Evolutionary conservation across 805 yeast species (phyloP).

Genomic region (Candida tallmaniae): DNA sequence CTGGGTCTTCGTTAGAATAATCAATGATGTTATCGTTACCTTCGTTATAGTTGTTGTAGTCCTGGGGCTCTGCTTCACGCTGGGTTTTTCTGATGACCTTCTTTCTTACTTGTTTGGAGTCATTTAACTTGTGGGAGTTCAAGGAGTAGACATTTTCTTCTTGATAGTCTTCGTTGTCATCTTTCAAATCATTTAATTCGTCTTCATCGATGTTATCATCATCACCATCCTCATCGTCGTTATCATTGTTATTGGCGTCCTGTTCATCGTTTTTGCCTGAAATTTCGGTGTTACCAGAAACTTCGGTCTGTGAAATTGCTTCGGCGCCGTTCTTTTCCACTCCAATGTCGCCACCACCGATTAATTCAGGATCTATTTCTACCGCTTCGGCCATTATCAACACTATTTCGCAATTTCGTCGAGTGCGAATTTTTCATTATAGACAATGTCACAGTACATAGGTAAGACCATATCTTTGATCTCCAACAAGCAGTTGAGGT

Average conservation of each 20-base stretch:
- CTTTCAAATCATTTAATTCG: slow-evolving; percentile 9
- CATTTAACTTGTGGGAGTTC: slow-evolving; percentile 18
- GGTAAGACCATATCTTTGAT: slow-evolving; percentile 85
- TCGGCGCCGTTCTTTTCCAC: neutral
- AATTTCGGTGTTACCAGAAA: neutral
- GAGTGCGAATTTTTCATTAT: neutral
- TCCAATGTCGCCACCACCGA: neutral
- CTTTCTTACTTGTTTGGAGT: slow-evolving; percentile 17
- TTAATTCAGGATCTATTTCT: neutral
- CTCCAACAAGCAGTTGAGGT: slow-evolving; percentile 76
- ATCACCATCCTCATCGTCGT: neutral
- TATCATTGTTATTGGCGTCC: neutral
- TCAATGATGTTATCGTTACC: slow-evolving; percentile 14
- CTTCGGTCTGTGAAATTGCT: no score
- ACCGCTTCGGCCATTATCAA: neutral
- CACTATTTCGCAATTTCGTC: no score
- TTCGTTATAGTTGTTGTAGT: neutral
- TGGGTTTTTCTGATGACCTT: slow-evolving; percentile 22
- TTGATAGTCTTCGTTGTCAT: neutral
- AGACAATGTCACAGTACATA: slow-evolving; percentile 79
- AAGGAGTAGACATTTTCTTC: slow-evolving; percentile 14
- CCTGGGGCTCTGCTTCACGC: slow-evolving; percentile 4
- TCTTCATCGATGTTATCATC: slow-evolving; percentile 2
- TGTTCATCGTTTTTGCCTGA: neutral
- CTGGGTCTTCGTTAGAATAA: slow-evolving; percentile 31